phyloP scores from a whole-genome alignment of 2,329 filamentous ascomycete species.

The Myriosclerotinia curreyana region DNA sequence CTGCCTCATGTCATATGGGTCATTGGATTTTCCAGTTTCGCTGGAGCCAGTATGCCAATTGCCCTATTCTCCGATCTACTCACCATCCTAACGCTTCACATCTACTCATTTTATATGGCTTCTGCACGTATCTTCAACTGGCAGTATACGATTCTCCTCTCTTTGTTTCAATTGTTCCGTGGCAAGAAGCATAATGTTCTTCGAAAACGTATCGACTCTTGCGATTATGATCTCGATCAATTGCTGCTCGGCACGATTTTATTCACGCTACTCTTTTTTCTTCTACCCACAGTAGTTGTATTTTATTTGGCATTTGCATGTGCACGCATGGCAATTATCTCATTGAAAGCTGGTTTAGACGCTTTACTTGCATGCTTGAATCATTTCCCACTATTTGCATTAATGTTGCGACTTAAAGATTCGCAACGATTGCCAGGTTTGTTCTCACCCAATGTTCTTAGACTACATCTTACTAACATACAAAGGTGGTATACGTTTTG shows the following conservation, averaged over 20 bases:
- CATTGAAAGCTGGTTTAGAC: slow-evolving; percentile 85
- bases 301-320: slow-evolving; percentile 97
- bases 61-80: slow-evolving; percentile 92
- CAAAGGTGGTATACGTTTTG: slow-evolving; percentile 79
- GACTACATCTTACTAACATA: slow-evolving; percentile 26
- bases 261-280: slow-evolving; percentile 91
- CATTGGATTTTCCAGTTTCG: slow-evolving; percentile 92
- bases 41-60: slow-evolving; percentile 94
- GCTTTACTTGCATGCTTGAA: slow-evolving; percentile 91
- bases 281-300: slow-evolving; percentile 90
- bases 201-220: slow-evolving; percentile 95
- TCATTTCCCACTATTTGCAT: slow-evolving; percentile 93
- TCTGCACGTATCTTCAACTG: slow-evolving; percentile 97
- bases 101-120: slow-evolving; percentile 96
- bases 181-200: slow-evolving; percentile 98
- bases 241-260: slow-evolving; percentile 93
- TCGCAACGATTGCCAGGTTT: slow-evolving; percentile 79
- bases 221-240: slow-evolving; percentile 97
- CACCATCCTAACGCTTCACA: slow-evolving; percentile 88
- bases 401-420: slow-evolving; percentile 96
- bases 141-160: slow-evolving; percentile 95
- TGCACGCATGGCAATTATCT: slow-evolving; percentile 92
- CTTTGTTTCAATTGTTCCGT: slow-evolving; percentile 96
- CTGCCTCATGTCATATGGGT: slow-evolving; percentile 88
- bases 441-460: slow-evolving; percentile 28